Evolutionary conservation across 176 grass and related monocot genomes (phyloP), one percentile per base, ranked within the genome.

Genomic region (Secale cereale): DNA sequence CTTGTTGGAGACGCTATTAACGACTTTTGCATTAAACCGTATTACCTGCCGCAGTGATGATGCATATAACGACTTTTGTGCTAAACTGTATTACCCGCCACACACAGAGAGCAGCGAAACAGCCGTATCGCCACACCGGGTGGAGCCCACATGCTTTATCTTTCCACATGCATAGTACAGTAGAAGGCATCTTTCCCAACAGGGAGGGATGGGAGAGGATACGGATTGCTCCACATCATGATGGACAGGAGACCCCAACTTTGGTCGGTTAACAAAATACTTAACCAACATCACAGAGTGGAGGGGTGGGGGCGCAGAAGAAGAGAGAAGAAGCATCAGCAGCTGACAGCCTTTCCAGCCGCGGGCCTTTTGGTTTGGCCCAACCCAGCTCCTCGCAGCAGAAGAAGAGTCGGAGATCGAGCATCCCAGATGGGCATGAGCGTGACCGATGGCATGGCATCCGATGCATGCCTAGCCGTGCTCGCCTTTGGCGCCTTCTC

Each of bases 291-390:
- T 59, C 81, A 74, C 28, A 12, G 33, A 5, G 2, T 23, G 87
- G 87, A 80, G 77, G 87, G 40, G 87, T 85, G 77, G 87, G 40
- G 39, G 30, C 26, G n/a, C n/a, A n/a, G 40, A 14, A 45, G 50
- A 75, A 15, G 37, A 52, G 16, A 41, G 37, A 10, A 77, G 82
- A 77, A 57, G 76, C 29, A 74, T 69, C 59, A 29, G 31, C 64
- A 14, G 54, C 22, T 75, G 22, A 40, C 69, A 65, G 66, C 54
- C 86, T 84, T 88, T 84, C 85, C 61, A 43, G 45, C 81, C 25
- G 40, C 87, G 68, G 87, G 70, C 82, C 85, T 89, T 89, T 36
- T 22, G 75, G 30, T 5, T 10, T 23, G 87, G 74, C 77, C 31
- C 14, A 62, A 48, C 40, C 45, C 39, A 3, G 23, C 60, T 37